These are phyloP conservation scores for Poteriospumella lacustris DNA, from an alignment of 108 stramenopile species.

Conservation along the genomic window DNA sequence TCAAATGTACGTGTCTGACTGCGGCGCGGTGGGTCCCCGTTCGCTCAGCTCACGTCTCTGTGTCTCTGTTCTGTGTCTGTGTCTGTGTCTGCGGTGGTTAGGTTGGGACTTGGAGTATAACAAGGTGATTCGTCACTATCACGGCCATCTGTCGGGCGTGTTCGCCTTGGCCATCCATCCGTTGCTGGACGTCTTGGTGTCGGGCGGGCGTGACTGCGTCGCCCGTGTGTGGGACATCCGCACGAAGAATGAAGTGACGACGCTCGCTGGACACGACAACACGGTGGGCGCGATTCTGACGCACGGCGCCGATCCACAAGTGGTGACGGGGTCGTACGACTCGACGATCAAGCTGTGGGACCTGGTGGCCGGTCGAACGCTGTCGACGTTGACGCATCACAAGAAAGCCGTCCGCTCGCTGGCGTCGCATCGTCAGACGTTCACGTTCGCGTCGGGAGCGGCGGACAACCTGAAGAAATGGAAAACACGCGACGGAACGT, in stretches of 20 bases:
- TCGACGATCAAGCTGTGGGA: conserved; percentile 96
- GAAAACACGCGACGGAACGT: conserved; percentile 85
- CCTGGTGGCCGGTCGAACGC: conserved; percentile 87
- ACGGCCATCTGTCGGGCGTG: conserved; percentile 92
- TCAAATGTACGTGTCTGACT: conserved; percentile 4
- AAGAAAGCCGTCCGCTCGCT: conserved; percentile 89
- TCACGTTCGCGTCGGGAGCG: conserved; percentile 88
- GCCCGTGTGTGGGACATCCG: conserved; percentile 98
- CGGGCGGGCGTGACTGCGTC: conserved; percentile 94
- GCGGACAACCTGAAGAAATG: conserved; percentile 93
- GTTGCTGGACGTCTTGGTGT: conserved; percentile 90
- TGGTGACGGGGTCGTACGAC: conserved; percentile 92
- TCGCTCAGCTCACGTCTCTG: neutral
- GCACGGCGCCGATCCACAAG: conserved; percentile 87
- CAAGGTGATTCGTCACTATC: conserved; percentile 96
- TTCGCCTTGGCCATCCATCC: conserved; percentile 89
- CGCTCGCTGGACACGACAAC: conserved; percentile 84
- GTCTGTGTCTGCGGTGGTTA: neutral
- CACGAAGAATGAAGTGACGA: conserved; percentile 83
- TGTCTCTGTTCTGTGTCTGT: neutral
- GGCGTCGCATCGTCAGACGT: conserved; percentile 66
- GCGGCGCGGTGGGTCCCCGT: no score
- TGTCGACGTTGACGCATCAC: conserved; percentile 96
- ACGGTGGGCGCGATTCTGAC: conserved; percentile 82
- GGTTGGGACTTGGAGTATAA: conserved; percentile 97